Evolutionary conservation across 352 stramenopile genomes (phyloP).

Genomic region (Phytophthora fragariaefolia): DNA sequence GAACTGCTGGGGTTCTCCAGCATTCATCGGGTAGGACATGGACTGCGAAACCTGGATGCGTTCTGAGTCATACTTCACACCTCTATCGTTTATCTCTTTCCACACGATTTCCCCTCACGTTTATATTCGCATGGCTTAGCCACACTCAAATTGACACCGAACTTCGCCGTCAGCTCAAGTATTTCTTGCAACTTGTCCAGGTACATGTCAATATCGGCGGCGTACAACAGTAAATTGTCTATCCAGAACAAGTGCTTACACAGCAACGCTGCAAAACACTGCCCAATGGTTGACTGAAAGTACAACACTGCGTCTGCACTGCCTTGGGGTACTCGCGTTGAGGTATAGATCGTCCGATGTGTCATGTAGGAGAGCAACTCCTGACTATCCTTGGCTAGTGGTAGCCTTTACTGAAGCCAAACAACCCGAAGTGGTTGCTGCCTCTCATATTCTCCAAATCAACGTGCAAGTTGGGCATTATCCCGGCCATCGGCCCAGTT

Average conservation of each 20-base stretch:
- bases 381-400: neutral
- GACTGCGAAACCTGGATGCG: neutral
- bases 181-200: conserved; percentile 29
- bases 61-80: conserved; percentile 10
- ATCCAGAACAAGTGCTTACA: conserved; percentile 38
- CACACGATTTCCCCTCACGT: conserved; percentile 28
- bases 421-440: conserved; percentile 17
- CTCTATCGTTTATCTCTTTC: conserved; percentile 19
- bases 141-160: conserved; percentile 33
- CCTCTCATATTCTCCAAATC: conserved; percentile 15
- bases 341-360: conserved; percentile 3
- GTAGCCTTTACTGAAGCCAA: conserved; percentile 16
- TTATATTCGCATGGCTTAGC: conserved; percentile 31
- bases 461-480: conserved; percentile 16
- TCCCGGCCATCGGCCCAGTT: conserved; percentile 3
- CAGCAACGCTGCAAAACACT: conserved; percentile 2
- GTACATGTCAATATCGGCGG: conserved; percentile 32
- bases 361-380: conserved; percentile 17
- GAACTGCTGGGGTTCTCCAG: conserved; percentile 12
- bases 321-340: conserved; percentile 35
- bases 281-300: conserved; percentile 25
- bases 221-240: conserved; percentile 42
- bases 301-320: conserved; percentile 18
- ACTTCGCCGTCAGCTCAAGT: conserved; percentile 20
- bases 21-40: conserved; percentile 4